Evolutionary conservation across 495 filamentous ascomycete genomes (phyloP), one percentile per base, ranked within the genome.

Genomic region (Pseudevernia furfuracea): DNA sequence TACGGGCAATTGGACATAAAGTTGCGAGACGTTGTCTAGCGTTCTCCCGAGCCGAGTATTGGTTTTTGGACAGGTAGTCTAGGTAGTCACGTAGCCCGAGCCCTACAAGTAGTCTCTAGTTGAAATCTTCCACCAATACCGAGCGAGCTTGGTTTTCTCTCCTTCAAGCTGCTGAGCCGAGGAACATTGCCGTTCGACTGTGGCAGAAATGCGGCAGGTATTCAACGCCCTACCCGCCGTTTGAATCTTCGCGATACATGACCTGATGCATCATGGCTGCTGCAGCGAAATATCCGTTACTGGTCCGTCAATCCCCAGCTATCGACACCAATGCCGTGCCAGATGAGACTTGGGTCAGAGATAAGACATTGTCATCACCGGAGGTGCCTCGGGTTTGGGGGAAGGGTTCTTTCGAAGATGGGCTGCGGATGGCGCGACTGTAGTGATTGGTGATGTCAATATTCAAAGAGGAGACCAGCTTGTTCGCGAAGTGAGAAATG

Each of bases 331-430:
- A 53, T 15, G 30, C 37, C 23, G 39, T 61, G 14, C 44, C 46
- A 15, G 58, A 72, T 48, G 64, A 66, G 43, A 34, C 62, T 30
- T 71, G 68, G 66, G 41, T 72, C 15, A 71, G 70, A 36, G 74
- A 71, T 17, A 79, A 78, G 60, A 81, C 78, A 78, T 82, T 36
- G 32, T 81, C n/a, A 78, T 82, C 37, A 82, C 80, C 14, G 80
- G 80, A 8, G 80, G 80, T 25, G 80, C 80, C 4, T 76, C 74
- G 44, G 80, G 80, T 0, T 73, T 82, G 30, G 80, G 80, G 0
- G 75, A 73, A 41, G 78, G 73, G 1, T 78, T 80, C 63, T 70
- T 76, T 21, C 68, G 66, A 39, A 66, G 70, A 58, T 82, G 77
- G 72, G 80, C 79, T n/a, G 60, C 64, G n/a, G 56, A 67, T 63